These are phyloP conservation scores for Rutstroemia sp. DNA, from an alignment of 2,329 filamentous ascomycete genomes.

Conservation along the genomic window DNA sequence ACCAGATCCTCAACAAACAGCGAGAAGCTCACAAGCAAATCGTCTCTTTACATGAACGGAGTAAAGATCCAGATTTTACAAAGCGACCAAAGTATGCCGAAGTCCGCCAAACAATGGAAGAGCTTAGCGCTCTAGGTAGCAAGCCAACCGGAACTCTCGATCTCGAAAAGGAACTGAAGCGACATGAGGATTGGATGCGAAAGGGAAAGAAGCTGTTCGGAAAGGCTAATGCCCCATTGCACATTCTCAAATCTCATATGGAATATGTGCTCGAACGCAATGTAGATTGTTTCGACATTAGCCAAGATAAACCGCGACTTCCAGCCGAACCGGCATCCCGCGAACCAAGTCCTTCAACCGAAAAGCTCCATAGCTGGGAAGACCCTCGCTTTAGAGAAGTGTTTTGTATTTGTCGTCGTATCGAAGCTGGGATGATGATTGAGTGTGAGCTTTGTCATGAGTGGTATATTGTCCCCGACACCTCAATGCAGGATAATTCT, in stretches of 20 bases:
- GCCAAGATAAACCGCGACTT: slow-evolving; percentile 73
- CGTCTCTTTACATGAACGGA: slow-evolving; percentile 70
- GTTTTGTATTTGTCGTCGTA: slow-evolving; percentile 90
- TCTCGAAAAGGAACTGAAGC: slow-evolving; percentile 86
- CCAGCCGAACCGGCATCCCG: slow-evolving; percentile 89
- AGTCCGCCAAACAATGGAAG: slow-evolving; percentile 83
- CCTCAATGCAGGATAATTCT: slow-evolving; percentile 1
- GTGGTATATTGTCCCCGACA: slow-evolving; percentile 54
- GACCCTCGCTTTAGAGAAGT: slow-evolving; percentile 66
- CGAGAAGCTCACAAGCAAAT: slow-evolving; percentile 90
- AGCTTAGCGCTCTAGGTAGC: slow-evolving; percentile 80
- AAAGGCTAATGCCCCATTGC: slow-evolving; percentile 92
- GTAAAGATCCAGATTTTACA: slow-evolving; percentile 64
- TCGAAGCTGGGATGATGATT: slow-evolving; percentile 98
- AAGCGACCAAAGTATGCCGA: slow-evolving; percentile 83
- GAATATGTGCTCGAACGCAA: slow-evolving; percentile 89
- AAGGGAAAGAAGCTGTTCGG: slow-evolving; percentile 96
- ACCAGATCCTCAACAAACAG: slow-evolving; percentile 91
- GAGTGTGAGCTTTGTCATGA: slow-evolving; percentile 97
- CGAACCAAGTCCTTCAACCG: slow-evolving; percentile 58
- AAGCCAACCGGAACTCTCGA: slow-evolving; percentile 88
- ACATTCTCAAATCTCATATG: slow-evolving; percentile 93
- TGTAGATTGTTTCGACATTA: slow-evolving; percentile 81
- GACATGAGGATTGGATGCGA: slow-evolving; percentile 98
- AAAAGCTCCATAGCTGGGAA: slow-evolving; percentile 48